Percentiles rank a stretch among this genome's conserved stretches.
Evolutionary conservation across 371 early-diverging fungal species (phyloP).

Genomic region (Cokeromyces recurvatus): DNA sequence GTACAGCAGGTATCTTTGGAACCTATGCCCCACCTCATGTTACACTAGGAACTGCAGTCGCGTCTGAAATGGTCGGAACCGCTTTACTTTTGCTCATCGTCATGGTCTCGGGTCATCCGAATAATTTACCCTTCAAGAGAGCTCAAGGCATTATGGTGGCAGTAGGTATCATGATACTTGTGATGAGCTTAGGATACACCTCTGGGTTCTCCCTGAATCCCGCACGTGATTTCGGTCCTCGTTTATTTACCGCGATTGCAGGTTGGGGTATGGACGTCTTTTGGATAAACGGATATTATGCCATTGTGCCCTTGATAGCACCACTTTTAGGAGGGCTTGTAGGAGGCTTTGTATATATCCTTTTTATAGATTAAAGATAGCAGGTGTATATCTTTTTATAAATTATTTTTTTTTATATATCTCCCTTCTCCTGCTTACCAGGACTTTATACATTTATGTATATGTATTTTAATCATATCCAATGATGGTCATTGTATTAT

Average conservation of each 20-base stretch:
- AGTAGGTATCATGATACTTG: constrained; percentile 42
- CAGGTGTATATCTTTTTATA: too few species aligned
- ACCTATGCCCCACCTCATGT: constrained; percentile 61
- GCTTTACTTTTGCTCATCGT: constrained; percentile 70
- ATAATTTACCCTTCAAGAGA: constrained; percentile 58
- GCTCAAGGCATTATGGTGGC: constrained; percentile 64
- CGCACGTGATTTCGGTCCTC: constrained; percentile 87
- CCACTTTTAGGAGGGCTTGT: constrained; percentile 70
- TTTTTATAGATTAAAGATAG: constrained; percentile 55
- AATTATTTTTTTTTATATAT: too few species aligned
- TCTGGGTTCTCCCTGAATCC: constrained; percentile 85
- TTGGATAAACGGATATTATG: constrained; percentile 58
- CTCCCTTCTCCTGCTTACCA: too few species aligned
- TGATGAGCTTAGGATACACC: constrained; percentile 57
- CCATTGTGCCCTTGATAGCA: constrained; percentile 75
- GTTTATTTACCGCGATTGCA: constrained; percentile 71
- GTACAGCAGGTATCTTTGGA: constrained; percentile 73
- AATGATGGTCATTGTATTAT: too few species aligned
- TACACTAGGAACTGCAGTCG: constrained; percentile 56
- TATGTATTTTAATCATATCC: too few species aligned
- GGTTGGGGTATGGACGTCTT: constrained; percentile 77
- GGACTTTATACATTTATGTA: too few species aligned
- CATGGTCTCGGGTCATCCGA: constrained; percentile 66
- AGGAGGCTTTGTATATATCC: constrained; percentile 64
- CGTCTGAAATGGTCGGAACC: constrained; percentile 78